Base-by-base conservation (phyloP, 2,329 filamentous ascomycete genomes). In the Cadophora malorum region DNA sequence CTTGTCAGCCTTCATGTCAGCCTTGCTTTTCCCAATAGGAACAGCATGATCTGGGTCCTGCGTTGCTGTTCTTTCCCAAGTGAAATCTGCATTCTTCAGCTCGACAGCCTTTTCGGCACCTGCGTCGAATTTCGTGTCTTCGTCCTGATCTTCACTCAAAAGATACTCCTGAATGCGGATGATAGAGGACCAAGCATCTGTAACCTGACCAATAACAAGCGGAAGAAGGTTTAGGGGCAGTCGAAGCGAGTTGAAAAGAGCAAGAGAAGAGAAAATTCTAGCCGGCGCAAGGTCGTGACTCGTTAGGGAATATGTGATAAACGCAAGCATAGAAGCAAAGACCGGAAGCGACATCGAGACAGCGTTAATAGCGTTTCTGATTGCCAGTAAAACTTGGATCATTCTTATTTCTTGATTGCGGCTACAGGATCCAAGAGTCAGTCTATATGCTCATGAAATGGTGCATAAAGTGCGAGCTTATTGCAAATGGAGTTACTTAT, bases 311-410 rank as follows among this genome's bases (percentile, higher is more conserved):
- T 88, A 91, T 0, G 93, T 95, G 79, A 98, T 95, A 79, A 98
- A 98, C 0, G 95, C 88, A 50, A 98, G 79, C 93, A 98, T 97
- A 1, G 94, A 96, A 0, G 95, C 94, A 74, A 98, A 97, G 64
- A 97, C 92, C 7, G 96, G 95, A 53, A 79, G 62, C 4, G 76
- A 80, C 84, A 91, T 85, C 21, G 88, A 87, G 1, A 90, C 82
- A 8, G 88, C 87, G 72, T 89, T 85, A 75, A 91, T 89, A 4
- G 82, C 89, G 76, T 91, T 91, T 71, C 90, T 83, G 69, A 91
- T 88, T 0, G 87, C 88, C 33, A 98, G 82, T 56, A 98, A 81
- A 16, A 93, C 82, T 78, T 97, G 94, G 67, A 98, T 94, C n/a
- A 91, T 88, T 66, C 85, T 82, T 69, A 98, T 94, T 79, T 98